Evolutionary conservation across 2,329 filamentous ascomycete species (phyloP).

Genomic region (Aspergillus sp.): DNA sequence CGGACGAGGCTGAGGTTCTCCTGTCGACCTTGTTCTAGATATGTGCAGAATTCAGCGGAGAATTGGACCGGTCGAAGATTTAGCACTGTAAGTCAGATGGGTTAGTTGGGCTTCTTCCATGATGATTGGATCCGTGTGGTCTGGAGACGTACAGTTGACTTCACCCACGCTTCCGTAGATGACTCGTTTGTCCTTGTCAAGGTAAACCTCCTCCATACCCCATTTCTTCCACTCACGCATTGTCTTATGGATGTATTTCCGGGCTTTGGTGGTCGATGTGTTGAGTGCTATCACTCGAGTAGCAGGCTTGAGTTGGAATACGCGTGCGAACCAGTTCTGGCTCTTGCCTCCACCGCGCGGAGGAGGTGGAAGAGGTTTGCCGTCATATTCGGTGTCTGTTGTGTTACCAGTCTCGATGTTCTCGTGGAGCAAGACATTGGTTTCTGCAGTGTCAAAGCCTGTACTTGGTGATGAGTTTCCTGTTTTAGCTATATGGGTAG

Average conservation of each 20-base stretch:
- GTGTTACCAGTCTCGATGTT: conserved; percentile 21
- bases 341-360: conserved; percentile 41
- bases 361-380: conserved; percentile 18
- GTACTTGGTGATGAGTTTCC: not conserved
- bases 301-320: conserved; percentile 87
- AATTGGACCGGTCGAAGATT: conserved; percentile 86
- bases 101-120: conserved; percentile 7
- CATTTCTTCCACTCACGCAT: conserved; percentile 78
- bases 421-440: conserved; percentile 15
- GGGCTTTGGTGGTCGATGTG: conserved; percentile 69
- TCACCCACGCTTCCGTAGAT: conserved; percentile 76
- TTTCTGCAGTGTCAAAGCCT: conserved; percentile 11
- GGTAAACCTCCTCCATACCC: conserved; percentile 76
- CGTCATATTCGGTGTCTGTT: conserved; percentile 18
- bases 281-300: conserved; percentile 73
- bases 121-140: not conserved
- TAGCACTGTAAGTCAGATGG: conserved; percentile 57
- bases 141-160: conserved; percentile 70
- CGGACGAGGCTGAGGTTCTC: conserved; percentile 77
- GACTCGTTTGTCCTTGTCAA: conserved; percentile 76
- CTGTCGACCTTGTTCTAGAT: conserved; percentile 80
- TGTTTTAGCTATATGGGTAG: not conserved
- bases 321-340: conserved; percentile 84
- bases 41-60: conserved; percentile 81
- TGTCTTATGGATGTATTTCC: conserved; percentile 73